A percentile compares a stretch with the other conserved stretches of the same genome.
phyloP scores from a whole-genome alignment of 2,329 filamentous ascomycete genomes.

The Diaporthe citriasiana region DNA sequence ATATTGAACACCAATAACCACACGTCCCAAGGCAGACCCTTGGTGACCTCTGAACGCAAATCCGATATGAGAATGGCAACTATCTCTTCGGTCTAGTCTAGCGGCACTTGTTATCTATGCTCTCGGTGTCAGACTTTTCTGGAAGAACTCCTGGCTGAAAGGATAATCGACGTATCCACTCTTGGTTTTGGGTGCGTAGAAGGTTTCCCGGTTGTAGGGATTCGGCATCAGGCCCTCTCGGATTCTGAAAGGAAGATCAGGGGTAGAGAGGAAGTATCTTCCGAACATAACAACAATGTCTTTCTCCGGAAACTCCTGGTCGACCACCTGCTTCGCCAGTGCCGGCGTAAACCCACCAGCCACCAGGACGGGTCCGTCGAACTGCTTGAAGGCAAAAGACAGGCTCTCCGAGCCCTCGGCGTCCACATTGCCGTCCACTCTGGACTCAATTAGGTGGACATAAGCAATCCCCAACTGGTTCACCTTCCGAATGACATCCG shows the following conservation, averaged over 20 bases:
- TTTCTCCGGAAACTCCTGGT: constrained; percentile 20
- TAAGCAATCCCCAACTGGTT: constrained; percentile 22
- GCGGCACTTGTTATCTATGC: no score
- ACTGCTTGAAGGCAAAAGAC: constrained; percentile 18
- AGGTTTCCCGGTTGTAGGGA: neutral
- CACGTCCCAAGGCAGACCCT: neutral
- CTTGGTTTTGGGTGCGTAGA: constrained; percentile 5
- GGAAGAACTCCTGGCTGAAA: neutral
- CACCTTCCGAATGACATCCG: constrained; percentile 6
- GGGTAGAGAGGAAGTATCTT: constrained; percentile 58
- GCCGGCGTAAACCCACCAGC: constrained; percentile 24
- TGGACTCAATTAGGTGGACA: constrained; percentile 32
- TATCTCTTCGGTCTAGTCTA: neutral
- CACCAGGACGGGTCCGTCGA: constrained; percentile 20
- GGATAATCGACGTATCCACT: constrained; percentile 17
- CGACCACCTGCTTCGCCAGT: constrained; percentile 13
- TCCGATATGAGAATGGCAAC: neutral
- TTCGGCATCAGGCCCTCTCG: neutral
- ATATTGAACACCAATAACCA: no score
- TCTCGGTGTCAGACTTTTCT: neutral
- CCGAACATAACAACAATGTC: constrained; percentile 51
- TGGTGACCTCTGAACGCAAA: neutral
- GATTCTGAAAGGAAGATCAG: constrained; percentile 58
- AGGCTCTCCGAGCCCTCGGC: constrained; percentile 8
- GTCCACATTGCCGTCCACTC: constrained; percentile 1